Base-by-base conservation (phyloP, 1,284 basidiomycete species). In the Heterobasidion occidentale region DNA sequence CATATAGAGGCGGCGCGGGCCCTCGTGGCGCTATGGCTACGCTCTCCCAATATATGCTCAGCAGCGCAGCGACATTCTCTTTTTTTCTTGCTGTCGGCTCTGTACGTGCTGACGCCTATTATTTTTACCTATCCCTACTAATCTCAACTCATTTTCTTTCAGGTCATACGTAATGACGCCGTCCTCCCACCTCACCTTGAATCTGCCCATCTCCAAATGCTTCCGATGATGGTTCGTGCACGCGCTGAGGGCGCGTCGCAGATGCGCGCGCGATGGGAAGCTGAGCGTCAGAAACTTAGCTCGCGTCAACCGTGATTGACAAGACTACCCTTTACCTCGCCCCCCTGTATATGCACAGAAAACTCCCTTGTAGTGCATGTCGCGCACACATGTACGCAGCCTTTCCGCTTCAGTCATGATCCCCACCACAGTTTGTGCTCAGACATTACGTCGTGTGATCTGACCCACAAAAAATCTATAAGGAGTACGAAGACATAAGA, bases 31-130 rank as follows among this genome's bases (percentile, higher is more conserved):
- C 84, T 55, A 74, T 97, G 46, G 88, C 90, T 3, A 95, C 94
- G 1, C 81, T 97, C 46, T 94, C 92, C 15, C 92, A 94, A 65
- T 96, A 96, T 71, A 97, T 97, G 94, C 79, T 94, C 36, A 88
- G 87, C 67, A 93, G 90, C 63, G 92, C 88, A 12, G 91, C 91
- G 4, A 92, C 90, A 0, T 92, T 92, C 67, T 82, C 82, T 15
- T 92, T 92, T 74, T 92, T 93, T 81, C 80, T 92, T 45, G 77
- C 91, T 35, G 87, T 92, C 62, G 90, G 90, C 61, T 90, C 90
- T 27, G 90, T 91, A 67, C 62, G 84, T 65, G 14, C 55, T 42
- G 8, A 34, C 4, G 27, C 14, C 49, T 52, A 46, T 46, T 48
- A n/a, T n/a, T 48, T 44, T 27, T 46, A 27, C 46, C 55, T 56